These are phyloP conservation scores for Candida taoyuanica DNA, from an alignment of 805 yeast species.

Conservation along the genomic window DNA sequence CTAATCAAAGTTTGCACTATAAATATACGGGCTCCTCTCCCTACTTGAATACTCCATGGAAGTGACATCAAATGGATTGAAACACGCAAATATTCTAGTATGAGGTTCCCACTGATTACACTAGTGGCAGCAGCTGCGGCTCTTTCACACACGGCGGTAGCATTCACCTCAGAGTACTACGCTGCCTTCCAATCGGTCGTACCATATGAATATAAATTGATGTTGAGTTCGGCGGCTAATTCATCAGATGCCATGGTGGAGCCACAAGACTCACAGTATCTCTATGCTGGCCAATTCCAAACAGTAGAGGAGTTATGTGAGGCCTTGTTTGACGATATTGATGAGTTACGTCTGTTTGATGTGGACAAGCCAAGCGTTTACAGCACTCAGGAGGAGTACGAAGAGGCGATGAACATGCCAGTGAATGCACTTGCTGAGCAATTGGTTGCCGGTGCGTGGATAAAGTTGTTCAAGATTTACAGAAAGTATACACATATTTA, in stretches of 20 bases:
- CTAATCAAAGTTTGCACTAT: too few relatives aligned
- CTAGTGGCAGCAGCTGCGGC: too few relatives aligned
- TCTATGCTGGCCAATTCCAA: constrained; percentile 12
- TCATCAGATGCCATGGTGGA: background rate
- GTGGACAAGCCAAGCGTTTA: constrained; percentile 6
- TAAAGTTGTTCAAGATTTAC: constrained; percentile 5
- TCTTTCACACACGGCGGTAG: background rate
- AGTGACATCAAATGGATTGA: too few relatives aligned
- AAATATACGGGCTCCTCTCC: too few relatives aligned
- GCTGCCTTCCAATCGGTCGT: constrained; percentile 1
- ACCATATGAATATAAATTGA: background rate
- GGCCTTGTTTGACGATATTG: constrained; percentile 14
- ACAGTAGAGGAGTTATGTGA: constrained; percentile 13
- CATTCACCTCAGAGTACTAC: constrained; percentile 1
- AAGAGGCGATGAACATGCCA: constrained; percentile 10
- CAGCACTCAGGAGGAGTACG: constrained; percentile 7
- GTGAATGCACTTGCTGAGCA: constrained; percentile 12
- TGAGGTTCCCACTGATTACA: too few relatives aligned
- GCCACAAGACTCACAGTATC: constrained; percentile 1
- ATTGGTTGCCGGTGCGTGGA: constrained; percentile 9
- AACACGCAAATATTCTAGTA: too few relatives aligned
- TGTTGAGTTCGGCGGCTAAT: constrained; percentile 6
- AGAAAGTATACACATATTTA: constrained; percentile 10
- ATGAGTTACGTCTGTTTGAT: constrained; percentile 10
- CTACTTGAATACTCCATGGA: too few relatives aligned